These are phyloP conservation scores for Cryptococcus deneoformans DNA, from an alignment of 1,284 basidiomycete genomes.

Conservation along the genomic window DNA sequence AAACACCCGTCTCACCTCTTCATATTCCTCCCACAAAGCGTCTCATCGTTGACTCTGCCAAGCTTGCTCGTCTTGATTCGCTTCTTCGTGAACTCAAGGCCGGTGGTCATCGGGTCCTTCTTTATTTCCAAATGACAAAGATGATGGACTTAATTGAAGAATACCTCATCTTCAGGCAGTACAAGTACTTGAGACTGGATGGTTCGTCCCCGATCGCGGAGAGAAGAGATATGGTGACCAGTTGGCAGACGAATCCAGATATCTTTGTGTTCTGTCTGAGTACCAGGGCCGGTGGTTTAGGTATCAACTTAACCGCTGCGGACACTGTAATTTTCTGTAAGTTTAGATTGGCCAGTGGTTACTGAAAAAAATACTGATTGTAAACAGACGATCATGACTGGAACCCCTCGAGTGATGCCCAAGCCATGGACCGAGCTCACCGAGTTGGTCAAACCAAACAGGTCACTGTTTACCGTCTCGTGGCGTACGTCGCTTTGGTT, in stretches of 20 bases:
- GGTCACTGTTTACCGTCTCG: conserved; percentile 97
- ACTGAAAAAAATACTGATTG: conserved; percentile 6
- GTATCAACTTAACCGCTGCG: conserved; percentile 97
- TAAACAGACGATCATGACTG: conserved; percentile 89
- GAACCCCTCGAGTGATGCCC: conserved; percentile 99
- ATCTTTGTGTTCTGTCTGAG: conserved; percentile 95
- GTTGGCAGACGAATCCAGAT: conserved; percentile 97
- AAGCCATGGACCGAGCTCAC: conserved; percentile 99
- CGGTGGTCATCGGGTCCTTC: conserved; percentile 88
- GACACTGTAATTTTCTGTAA: conserved; percentile 87
- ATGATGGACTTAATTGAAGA: conserved; percentile 99
- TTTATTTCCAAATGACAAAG: conserved; percentile 99
- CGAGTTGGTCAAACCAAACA: conserved; percentile 95
- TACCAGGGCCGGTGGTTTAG: conserved; percentile 94
- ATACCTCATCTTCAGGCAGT: conserved; percentile 95
- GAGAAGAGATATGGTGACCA: conserved; percentile 97
- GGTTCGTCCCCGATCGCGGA: conserved; percentile 95
- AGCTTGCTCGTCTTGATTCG: conserved; percentile 85
- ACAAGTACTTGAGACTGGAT: conserved; percentile 95
- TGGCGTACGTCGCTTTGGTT: conserved; percentile 46
- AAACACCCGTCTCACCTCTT: conserved; percentile 82
- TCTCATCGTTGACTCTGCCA: conserved; percentile 94
- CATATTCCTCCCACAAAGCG: conserved; percentile 93
- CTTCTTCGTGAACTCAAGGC: conserved; percentile 90
- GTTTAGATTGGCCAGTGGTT: conserved; percentile 5